Evolutionary conservation across 805 yeast genomes (phyloP).

Genomic region (Starmera dryadoides): DNA sequence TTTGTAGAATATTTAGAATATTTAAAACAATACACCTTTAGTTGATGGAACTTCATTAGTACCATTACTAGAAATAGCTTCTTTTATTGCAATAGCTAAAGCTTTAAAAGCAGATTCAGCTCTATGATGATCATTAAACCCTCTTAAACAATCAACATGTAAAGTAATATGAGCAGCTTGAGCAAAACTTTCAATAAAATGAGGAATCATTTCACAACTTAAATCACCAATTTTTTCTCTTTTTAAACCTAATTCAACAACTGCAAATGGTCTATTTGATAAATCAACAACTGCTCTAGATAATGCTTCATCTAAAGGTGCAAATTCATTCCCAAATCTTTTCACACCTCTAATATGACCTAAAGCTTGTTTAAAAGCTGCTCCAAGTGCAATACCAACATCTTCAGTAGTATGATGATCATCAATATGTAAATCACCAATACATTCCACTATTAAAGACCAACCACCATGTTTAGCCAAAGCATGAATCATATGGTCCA

Average conservation of each 20-base stretch:
- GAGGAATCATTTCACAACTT: conserved; percentile 97
- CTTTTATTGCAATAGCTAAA: conserved; percentile 84
- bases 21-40: conserved; percentile 80
- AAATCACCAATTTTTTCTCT: conserved; percentile 92
- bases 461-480: conserved; percentile 96
- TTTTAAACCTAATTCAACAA: conserved; percentile 80
- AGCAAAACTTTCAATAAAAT: conserved; percentile 89
- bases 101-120: conserved; percentile 97
- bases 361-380: conserved; percentile 81
- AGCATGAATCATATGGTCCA: conserved; percentile 97
- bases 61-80: conserved; percentile 78
- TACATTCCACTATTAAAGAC: conserved; percentile 84
- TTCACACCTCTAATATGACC: conserved; percentile 88
- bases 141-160: conserved; percentile 92
- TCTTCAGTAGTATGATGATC: conserved; percentile 98
- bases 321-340: conserved; percentile 88
- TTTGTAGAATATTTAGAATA: neutral
- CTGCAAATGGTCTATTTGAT: conserved; percentile 89
- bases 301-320: conserved; percentile 94
- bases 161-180: conserved; percentile 84
- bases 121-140: conserved; percentile 93
- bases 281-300: conserved; percentile 94
- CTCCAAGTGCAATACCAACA: conserved; percentile 87
- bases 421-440: conserved; percentile 92
- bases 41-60: conserved; percentile 91